These are phyloP conservation scores for Avena atlantica DNA, from an alignment of 176 grass and related monocot genomes.

Conservation along the genomic window DNA sequence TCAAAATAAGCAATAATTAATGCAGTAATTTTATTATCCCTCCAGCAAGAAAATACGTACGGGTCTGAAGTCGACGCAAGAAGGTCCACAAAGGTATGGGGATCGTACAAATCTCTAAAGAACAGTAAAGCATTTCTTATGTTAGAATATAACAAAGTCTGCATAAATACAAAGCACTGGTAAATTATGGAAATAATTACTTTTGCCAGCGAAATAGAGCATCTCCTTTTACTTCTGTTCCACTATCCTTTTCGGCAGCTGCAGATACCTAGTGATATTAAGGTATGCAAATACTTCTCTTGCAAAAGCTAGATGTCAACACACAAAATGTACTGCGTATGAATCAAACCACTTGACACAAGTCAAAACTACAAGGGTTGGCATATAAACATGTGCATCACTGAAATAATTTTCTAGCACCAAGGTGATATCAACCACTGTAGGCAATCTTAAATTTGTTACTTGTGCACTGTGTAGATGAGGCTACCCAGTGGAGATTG, in stretches of 20 bases:
- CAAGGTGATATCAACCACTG: conserved; percentile 9
- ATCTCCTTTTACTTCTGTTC: conserved; percentile 71
- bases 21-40: conserved; percentile 2
- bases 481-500: neutral
- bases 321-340: conserved; percentile 13
- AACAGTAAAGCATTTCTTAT: conserved; percentile 27
- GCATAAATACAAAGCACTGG: neutral
- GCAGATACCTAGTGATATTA: conserved; percentile 71
- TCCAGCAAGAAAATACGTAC: conserved; percentile 53
- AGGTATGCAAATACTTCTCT: conserved; percentile 46
- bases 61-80: conserved; percentile 74
- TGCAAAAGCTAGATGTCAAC: conserved; percentile 1
- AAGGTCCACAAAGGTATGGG: conserved; percentile 89
- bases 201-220: conserved; percentile 94
- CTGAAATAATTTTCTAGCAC: neutral
- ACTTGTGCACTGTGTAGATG: neutral
- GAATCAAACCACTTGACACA: neutral
- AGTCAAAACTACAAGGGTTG: neutral
- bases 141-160: conserved; percentile 33
- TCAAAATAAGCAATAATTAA: conserved; percentile 31
- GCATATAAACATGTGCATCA: neutral
- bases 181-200: conserved; percentile 46
- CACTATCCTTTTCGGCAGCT: conserved; percentile 54
- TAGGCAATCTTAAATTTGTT: neutral
- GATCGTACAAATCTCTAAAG: conserved; percentile 83